A percentile compares a stretch with the other conserved stretches of the same genome.
These are phyloP conservation scores for Yamadazyma phyllophila DNA, from an alignment of 805 yeast species.

Conservation along the genomic window DNA sequence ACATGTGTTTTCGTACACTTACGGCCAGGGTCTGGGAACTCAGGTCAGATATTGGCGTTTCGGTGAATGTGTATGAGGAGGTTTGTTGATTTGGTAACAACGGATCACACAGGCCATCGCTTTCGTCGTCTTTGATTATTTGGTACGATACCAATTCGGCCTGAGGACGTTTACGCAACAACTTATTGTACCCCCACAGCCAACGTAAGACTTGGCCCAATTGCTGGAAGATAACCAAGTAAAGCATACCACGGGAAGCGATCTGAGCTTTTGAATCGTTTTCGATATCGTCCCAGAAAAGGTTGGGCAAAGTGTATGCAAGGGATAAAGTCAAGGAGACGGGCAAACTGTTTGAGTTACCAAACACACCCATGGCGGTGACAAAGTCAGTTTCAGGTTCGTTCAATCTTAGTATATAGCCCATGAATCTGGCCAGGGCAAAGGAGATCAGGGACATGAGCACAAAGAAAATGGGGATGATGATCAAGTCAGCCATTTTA, in stretches of 20 bases:
- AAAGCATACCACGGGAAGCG: constrained; percentile 75
- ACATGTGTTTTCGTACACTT: not conserved
- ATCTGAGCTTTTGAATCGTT: constrained; percentile 67
- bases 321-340: constrained; percentile 83
- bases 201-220: constrained; percentile 80
- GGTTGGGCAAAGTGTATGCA: constrained; percentile 70
- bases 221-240: constrained; percentile 74
- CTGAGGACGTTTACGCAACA: constrained; percentile 51
- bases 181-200: constrained; percentile 83
- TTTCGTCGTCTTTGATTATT: constrained; percentile 13
- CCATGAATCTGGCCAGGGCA: constrained; percentile 55
- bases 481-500: constrained; percentile 74
- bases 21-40: not conserved
- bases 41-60: constrained; percentile 1
- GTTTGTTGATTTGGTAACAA: not conserved
- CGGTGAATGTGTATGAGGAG: not conserved
- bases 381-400: constrained; percentile 84
- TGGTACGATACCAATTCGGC: constrained; percentile 27
- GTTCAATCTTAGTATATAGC: constrained; percentile 56
- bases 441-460: constrained; percentile 77
- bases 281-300: constrained; percentile 71
- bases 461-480: constrained; percentile 84
- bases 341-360: constrained; percentile 92
- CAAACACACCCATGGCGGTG: constrained; percentile 95
- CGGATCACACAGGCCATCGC: constrained; percentile 1